Conservation (phyloP, 163 green algal species). For the Prototheca wickerhamii region DNA sequence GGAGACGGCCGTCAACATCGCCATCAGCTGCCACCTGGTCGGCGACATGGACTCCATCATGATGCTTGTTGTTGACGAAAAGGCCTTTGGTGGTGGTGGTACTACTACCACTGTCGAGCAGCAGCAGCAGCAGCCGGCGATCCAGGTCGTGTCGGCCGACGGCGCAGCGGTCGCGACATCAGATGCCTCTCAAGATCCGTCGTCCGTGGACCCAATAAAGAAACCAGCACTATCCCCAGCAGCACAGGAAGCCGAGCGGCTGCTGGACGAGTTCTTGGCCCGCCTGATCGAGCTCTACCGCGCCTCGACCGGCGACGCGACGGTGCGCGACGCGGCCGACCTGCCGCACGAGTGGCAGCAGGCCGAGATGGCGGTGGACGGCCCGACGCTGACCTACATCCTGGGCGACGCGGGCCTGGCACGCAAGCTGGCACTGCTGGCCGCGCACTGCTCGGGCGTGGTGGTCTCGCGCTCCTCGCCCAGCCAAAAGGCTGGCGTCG, state of each 20-base stretch:
- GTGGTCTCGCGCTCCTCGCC: conserved; percentile 71
- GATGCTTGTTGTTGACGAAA: conserved; percentile 50
- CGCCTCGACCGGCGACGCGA: background rate
- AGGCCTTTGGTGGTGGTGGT: conserved; percentile 9
- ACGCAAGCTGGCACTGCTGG: conserved; percentile 42
- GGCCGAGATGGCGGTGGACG: conserved; percentile 66
- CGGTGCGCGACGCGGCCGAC: background rate
- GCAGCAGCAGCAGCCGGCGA: no score
- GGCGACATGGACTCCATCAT: conserved; percentile 40
- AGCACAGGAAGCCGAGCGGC: conserved; percentile 3
- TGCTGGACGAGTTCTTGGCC: conserved; percentile 11
- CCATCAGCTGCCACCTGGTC: conserved; percentile 62
- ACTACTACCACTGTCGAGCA: no score
- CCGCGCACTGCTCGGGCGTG: conserved; percentile 49
- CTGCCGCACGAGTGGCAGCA: conserved; percentile 22
- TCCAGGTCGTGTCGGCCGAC: no score
- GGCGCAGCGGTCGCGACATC: no score
- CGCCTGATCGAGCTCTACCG: background rate
- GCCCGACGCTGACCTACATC: conserved; percentile 48
- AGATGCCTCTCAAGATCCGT: no score
- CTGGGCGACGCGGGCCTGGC: conserved; percentile 36
- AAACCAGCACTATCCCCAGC: background rate
- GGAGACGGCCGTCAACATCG: conserved; percentile 82
- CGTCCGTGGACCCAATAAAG: no score
- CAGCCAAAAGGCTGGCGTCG: conserved; percentile 74